Evolutionary conservation across 139 green algal species (phyloP).

Genomic region (Chlamydomonas sphaeroides): DNA sequence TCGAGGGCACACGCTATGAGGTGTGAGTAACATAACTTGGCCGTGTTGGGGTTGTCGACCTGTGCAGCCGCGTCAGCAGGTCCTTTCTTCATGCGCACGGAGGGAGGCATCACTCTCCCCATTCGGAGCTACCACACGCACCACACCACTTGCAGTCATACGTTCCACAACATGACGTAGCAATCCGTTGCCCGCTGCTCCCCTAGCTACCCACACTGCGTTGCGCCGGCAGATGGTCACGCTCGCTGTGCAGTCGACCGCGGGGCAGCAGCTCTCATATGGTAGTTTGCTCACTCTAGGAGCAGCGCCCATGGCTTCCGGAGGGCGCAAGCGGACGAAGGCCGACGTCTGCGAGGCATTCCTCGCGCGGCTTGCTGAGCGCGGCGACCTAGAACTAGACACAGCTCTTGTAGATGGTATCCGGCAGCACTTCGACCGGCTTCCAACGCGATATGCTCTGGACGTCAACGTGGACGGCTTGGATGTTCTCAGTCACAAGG

Average conservation of each 20-base stretch:
- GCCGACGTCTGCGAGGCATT: constrained; percentile 74
- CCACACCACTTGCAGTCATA: no score
- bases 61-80: no score
- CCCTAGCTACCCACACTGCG: no score
- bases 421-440: constrained; percentile 80
- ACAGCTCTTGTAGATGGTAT: constrained; percentile 74
- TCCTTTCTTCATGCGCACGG: no score
- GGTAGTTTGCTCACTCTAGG: constrained; percentile 28
- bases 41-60: no score
- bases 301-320: constrained; percentile 28
- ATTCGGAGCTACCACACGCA: no score
- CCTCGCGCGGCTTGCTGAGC: constrained; percentile 66
- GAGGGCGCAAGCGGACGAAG: constrained; percentile 62
- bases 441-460: constrained; percentile 89
- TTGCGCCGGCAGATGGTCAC: constrained; percentile 6
- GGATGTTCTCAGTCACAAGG: constrained; percentile 95
- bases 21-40: no score
- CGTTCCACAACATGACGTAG: neutral
- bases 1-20: no score
- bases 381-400: constrained; percentile 73
- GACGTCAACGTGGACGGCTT: constrained; percentile 90
- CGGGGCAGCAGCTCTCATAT: constrained; percentile 18
- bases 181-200: no score
- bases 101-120: no score
- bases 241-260: neutral